Evolutionary conservation across 2,329 filamentous ascomycete species (phyloP).

Genomic region (Falciphora oryzae): DNA sequence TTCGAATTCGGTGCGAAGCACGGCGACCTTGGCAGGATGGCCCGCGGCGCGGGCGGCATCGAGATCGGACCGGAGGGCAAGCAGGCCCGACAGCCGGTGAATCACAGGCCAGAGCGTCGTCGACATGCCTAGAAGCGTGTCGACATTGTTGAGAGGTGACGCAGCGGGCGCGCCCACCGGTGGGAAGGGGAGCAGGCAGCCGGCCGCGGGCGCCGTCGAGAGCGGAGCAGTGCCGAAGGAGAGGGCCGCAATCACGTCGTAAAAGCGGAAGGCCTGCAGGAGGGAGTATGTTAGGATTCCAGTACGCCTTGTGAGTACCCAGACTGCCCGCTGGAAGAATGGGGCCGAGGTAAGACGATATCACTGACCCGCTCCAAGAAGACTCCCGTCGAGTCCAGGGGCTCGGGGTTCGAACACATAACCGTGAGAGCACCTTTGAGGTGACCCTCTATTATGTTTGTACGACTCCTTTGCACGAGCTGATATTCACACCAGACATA

Average conservation of each 20-base stretch:
- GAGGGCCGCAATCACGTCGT: conserved; percentile 59
- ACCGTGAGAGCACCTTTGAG: conserved; percentile 57
- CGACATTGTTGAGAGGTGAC: conserved; percentile 46
- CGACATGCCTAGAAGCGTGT: conserved; percentile 55
- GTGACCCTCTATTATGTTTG: conserved; percentile 55
- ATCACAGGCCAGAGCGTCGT: conserved; percentile 60
- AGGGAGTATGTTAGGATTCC: background rate
- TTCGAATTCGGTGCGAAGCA: conserved; percentile 44
- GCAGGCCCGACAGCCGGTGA: conserved; percentile 52
- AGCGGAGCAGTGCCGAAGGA: conserved; percentile 55
- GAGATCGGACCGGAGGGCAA: conserved; percentile 46
- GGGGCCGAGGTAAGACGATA: background rate
- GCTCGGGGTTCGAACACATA: conserved; percentile 43
- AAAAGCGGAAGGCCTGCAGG: conserved; percentile 56
- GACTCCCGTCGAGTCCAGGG: conserved; percentile 43
- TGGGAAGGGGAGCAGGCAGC: conserved; percentile 40
- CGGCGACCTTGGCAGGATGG: conserved; percentile 35
- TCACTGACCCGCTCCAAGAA: conserved; percentile 52
- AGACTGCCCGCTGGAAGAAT: background rate
- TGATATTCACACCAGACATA: conserved; percentile 24
- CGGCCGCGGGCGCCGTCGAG: conserved; percentile 41
- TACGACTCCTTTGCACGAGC: conserved; percentile 54
- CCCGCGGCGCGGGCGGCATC: conserved; percentile 37
- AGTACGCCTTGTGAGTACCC: no score
- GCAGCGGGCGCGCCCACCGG: conserved; percentile 37